Conservation (phyloP, 352 stramenopile species). For the Pythium vanterpoolii region DNA sequence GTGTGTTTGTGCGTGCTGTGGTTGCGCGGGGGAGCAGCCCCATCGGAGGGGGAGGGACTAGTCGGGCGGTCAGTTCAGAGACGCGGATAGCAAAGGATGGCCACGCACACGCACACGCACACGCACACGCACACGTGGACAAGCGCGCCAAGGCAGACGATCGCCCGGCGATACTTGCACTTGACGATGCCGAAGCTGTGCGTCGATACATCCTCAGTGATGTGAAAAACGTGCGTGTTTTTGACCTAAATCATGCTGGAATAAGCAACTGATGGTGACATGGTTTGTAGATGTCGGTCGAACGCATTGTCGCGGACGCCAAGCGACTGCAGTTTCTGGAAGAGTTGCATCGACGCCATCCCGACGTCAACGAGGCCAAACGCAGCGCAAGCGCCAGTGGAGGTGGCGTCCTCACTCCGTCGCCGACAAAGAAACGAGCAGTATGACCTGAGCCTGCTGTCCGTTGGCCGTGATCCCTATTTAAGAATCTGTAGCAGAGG, state of each 20-base stretch:
- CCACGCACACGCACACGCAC: too few species aligned
- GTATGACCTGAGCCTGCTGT: neutral
- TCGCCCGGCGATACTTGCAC: constrained; percentile 4
- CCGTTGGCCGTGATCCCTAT: neutral
- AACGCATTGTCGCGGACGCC: constrained; percentile 69
- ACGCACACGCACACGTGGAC: constrained; percentile 16
- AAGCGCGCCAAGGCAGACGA: constrained; percentile 20
- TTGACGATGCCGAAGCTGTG: constrained; percentile 68
- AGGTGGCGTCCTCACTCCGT: neutral
- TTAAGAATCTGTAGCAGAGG: constrained; percentile 8
- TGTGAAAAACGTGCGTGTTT: constrained; percentile 52
- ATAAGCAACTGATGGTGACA: neutral
- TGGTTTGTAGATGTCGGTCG: constrained; percentile 62
- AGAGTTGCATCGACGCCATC: constrained; percentile 42
- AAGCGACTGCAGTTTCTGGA: constrained; percentile 75
- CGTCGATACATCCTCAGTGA: constrained; percentile 61
- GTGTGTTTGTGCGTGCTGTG: constrained; percentile 28
- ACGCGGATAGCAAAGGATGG: constrained; percentile 13
- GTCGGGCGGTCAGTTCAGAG: too few species aligned
- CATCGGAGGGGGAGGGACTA: neutral
- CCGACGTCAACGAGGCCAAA: constrained; percentile 25
- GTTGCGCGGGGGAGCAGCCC: constrained; percentile 19
- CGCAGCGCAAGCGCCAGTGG: constrained; percentile 14
- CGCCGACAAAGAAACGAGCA: neutral
- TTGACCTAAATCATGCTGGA: neutral